Percentiles rank a stretch among this genome's conserved stretches.
Evolutionary conservation across 768 basidiomycete genomes (phyloP).

Genomic region (Termitomyces sp.): DNA sequence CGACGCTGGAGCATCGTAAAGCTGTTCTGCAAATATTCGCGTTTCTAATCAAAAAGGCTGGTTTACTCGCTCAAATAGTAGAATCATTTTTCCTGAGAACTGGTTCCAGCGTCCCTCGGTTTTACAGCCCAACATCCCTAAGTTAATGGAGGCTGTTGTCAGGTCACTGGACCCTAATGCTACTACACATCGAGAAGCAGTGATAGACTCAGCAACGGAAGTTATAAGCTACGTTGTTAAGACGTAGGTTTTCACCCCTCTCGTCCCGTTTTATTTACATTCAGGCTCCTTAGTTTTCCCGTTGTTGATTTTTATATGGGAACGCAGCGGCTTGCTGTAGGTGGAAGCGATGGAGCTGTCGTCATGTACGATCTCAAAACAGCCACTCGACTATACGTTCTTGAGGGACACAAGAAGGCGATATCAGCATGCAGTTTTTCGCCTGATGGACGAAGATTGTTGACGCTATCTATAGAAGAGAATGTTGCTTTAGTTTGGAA

Average conservation of each 20-base stretch:
- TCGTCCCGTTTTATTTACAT: neutral
- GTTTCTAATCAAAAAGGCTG: slow-evolving; percentile 86
- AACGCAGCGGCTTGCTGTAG: slow-evolving; percentile 86
- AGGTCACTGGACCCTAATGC: slow-evolving; percentile 93
- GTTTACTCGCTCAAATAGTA: neutral
- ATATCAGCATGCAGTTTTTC: slow-evolving; percentile 88
- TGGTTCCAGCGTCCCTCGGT: slow-evolving; percentile 68
- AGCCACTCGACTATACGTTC: slow-evolving; percentile 88
- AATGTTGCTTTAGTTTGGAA: slow-evolving; percentile 90
- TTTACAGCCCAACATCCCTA: slow-evolving; percentile 76
- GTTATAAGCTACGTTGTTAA: slow-evolving; percentile 93
- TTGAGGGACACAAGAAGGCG: slow-evolving; percentile 83
- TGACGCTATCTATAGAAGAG: slow-evolving; percentile 85
- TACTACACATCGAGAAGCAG: slow-evolving; percentile 70
- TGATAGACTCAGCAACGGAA: slow-evolving; percentile 87
- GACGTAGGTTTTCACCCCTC: slow-evolving; percentile 46
- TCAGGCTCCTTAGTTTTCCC: slow-evolving; percentile 56
- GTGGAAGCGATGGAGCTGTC: slow-evolving; percentile 90
- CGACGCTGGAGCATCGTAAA: slow-evolving; percentile 70
- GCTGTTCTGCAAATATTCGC: slow-evolving; percentile 91
- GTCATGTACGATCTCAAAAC: slow-evolving; percentile 97
- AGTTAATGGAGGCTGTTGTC: slow-evolving; percentile 90
- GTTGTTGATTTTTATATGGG: slow-evolving; percentile 89
- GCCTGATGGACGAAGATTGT: slow-evolving; percentile 85
- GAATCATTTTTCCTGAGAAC: neutral